Conservation (phyloP, 495 filamentous ascomycete species). For the Lasiosphaeris hirsuta region DNA sequence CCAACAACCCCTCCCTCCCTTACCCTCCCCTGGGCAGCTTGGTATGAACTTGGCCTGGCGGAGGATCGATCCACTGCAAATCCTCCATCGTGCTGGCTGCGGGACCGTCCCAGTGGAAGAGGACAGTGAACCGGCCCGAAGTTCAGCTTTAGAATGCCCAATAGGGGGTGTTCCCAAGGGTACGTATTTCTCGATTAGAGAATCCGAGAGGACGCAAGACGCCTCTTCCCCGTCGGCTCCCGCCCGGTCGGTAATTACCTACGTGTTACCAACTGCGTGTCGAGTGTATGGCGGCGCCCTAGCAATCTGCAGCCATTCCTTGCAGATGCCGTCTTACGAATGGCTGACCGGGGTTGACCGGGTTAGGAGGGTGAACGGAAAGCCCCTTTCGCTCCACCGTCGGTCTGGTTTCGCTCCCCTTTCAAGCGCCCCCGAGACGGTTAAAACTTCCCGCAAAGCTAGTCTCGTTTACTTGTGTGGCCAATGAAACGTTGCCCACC, state of each 20-base stretch:
- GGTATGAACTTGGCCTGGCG: neutral
- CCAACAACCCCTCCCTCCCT: too few relatives aligned
- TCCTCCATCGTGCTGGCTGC: neutral
- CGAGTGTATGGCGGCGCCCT: neutral
- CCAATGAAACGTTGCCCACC: too few relatives aligned
- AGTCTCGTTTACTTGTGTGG: too few relatives aligned
- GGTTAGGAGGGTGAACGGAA: too few relatives aligned
- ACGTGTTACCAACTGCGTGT: neutral
- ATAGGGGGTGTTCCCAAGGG: neutral
- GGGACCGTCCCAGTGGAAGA: neutral
- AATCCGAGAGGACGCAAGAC: slow-evolving; percentile 13
- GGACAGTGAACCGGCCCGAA: slow-evolving; percentile 21
- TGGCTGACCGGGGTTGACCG: too few relatives aligned
- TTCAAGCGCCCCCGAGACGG: too few relatives aligned
- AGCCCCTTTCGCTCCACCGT: too few relatives aligned
- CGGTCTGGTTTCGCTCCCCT: too few relatives aligned
- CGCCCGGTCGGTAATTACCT: slow-evolving; percentile 25
- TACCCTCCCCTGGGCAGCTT: too few relatives aligned
- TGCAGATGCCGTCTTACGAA: too few relatives aligned
- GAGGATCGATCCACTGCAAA: neutral
- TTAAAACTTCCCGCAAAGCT: too few relatives aligned
- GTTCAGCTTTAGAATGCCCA: neutral
- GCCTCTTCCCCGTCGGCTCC: slow-evolving; percentile 21
- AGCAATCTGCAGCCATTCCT: too few relatives aligned
- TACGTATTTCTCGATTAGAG: neutral